These are phyloP conservation scores for Corylus americana DNA, from an alignment of 306 rosid species.

Conservation along the genomic window DNA sequence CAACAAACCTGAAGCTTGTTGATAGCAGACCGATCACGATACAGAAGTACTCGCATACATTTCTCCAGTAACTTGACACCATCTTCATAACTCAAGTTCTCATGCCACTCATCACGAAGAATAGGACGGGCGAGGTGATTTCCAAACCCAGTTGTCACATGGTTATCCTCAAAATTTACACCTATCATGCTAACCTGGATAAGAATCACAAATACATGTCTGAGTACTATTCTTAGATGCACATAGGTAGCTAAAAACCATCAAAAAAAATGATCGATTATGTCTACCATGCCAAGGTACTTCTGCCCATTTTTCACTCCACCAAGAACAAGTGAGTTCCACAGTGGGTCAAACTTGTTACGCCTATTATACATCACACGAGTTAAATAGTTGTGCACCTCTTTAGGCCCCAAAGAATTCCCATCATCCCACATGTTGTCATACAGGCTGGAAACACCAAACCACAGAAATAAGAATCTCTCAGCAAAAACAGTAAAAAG, in stretches of 20 bases:
- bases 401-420: constrained; percentile 65
- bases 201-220: constrained; percentile 10
- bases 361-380: constrained; percentile 67
- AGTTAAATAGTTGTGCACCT: constrained; percentile 63
- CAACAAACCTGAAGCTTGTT: constrained; percentile 77
- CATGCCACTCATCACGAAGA: constrained; percentile 98
- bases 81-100: constrained; percentile 81
- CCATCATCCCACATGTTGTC: constrained; percentile 88
- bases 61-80: constrained; percentile 90
- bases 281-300: constrained; percentile 73
- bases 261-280: constrained; percentile 6
- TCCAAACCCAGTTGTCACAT: constrained; percentile 96
- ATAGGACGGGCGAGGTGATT: constrained; percentile 96
- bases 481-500: not conserved
- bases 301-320: constrained; percentile 58
- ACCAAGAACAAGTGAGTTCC: constrained; percentile 67
- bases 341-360: constrained; percentile 60
- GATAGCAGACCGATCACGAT: constrained; percentile 91
- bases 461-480: constrained; percentile 17
- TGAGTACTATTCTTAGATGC: constrained; percentile 13
- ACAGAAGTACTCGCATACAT: constrained; percentile 95
- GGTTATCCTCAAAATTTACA: constrained; percentile 77
- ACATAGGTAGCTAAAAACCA: constrained; percentile 10
- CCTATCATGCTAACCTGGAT: constrained; percentile 94
- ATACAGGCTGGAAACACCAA: constrained; percentile 55